Base-by-base conservation (phyloP, 352 stramenopile species). In the Phytophthora ramorum region DNA sequence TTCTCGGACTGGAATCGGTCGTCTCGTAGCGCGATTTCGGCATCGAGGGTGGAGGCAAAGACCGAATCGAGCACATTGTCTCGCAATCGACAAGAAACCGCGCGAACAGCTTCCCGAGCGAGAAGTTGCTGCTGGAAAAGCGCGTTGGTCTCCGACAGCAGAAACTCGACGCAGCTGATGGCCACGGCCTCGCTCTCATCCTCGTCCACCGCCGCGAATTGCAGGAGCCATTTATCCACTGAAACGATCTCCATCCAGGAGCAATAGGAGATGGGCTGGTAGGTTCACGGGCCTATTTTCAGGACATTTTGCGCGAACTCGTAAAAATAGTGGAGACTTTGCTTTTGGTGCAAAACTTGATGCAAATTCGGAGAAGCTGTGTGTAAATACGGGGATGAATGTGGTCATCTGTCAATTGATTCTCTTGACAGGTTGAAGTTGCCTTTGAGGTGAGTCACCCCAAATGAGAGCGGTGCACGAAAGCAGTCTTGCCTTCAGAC, bases 81-180 rank as follows among this genome's bases (percentile, higher is more conserved):
- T 8, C 65, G 48, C 5, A 90, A 53, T 7, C 59, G 52, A 4
- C 52, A 32, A 8, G 70, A 69, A n/a, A 76, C 71, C 0, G 58
- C 40, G 41, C 30, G 66, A 47, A 90, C 37, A 0, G 71, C 49
- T 28, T 75, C 43, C 0, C 32, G 35, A 35, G 70, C 56, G 10
- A 81, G 57, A 17, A 58, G 58, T 40, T 81, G 77, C 58, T 90
- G 79, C 12, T 65, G 35, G 54, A 79, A 88, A 38, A 63, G 75
- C 2, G 66, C 75, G 35, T 90, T 90, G 24, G 81, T 84, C 68
- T 90, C 83, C 1, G 69, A 70, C 14, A 92, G 71, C 16, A 91
- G 32, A 9, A 73, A 79, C 54, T 91, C 80, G 22, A 90, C 38
- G 38, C 76, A 73, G 2, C 53, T 66, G 9, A 88, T 63, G 4